Evolutionary conservation across 495 filamentous ascomycete species (phyloP), one percentile per base, ranked within the genome.

Genomic region (Cenococcum geophilum): DNA sequence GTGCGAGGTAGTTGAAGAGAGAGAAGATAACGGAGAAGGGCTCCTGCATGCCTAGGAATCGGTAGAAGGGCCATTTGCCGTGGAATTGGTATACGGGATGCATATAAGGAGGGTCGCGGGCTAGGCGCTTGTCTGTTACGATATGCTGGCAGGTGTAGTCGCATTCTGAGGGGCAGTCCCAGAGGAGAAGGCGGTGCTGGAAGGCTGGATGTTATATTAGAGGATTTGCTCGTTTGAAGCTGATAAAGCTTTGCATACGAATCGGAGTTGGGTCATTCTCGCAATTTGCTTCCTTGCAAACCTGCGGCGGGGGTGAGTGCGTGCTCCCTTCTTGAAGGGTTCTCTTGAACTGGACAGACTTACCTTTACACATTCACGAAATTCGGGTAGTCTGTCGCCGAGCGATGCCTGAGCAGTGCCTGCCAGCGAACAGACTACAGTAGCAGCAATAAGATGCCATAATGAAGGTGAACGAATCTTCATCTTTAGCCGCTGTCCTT

Each of bases 111-210:
- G 82, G 82, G 50, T 84, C 79, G 67, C 82, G 79, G 40, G 82
- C 77, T 53, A 89, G 73, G 60, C 93, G 89, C 22, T 72, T 75
- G 60, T 88, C 75, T 56, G 93, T 97, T 55, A 93, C 79, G 73
- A 96, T 88, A 79, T 96, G 93, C 73, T 98, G 93, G 79, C 93
- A 98, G 50, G 88, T 88, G 79, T 98, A 96, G 78, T 98, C 93
- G 81, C 93, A 98, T 80, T 98, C 92, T 69, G 86, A 72, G 36
- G 90, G 84, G 76, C 93, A 98, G 66, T 77, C 78, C 87, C 87
- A 91, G 73, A 89, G 72, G 68, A 89, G 83, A 64, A 91, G 78
- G 37, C 83, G 83, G 73, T 79, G 87, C 69, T 84, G 79, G 71
- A 89, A 68, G 61, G 87, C 86, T 84, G 71, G 14, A 34, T 0